Conservation (phyloP, 129 eudicot genomes). For the Helianthus tuberosus region DNA sequence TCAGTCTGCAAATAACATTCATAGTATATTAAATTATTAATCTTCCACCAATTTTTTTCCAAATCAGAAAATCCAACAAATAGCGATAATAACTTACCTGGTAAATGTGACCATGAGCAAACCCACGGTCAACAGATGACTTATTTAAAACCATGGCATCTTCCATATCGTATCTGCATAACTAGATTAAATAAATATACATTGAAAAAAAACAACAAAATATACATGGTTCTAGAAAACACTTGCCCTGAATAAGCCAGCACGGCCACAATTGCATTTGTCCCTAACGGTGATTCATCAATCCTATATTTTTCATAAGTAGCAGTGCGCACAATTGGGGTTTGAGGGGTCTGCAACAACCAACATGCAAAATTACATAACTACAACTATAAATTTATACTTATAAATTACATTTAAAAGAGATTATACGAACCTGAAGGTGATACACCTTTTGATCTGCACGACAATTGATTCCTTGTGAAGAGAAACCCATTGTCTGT, state of each 20-base stretch:
- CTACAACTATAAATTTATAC: background rate
- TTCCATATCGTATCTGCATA: conserved; percentile 92
- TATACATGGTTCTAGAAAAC: background rate
- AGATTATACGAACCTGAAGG: conserved; percentile 70
- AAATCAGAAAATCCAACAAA: background rate
- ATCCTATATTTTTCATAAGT: conserved; percentile 77
- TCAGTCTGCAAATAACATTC: conserved; percentile 68
- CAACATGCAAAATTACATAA: conserved; percentile 7
- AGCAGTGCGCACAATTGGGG: conserved; percentile 87
- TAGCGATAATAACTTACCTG: conserved; percentile 52
- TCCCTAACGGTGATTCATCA: conserved; percentile 88
- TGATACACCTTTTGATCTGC: conserved; percentile 97
- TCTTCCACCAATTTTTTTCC: conserved; percentile 6
- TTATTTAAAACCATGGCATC: conserved; percentile 97
- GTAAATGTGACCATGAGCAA: conserved; percentile 88
- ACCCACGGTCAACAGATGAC: conserved; percentile 95
- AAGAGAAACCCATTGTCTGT: conserved; percentile 96
- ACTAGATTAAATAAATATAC: conserved; percentile 1
- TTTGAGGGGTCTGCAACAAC: conserved; percentile 84
- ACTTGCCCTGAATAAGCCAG: conserved; percentile 91
- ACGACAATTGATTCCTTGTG: conserved; percentile 76
- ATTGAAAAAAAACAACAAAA: background rate
- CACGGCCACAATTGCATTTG: conserved; percentile 98
- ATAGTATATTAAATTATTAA: background rate
- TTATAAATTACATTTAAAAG: background rate